These are phyloP conservation scores for Pythium biforme DNA, from an alignment of 352 stramenopile genomes.

Conservation along the genomic window DNA sequence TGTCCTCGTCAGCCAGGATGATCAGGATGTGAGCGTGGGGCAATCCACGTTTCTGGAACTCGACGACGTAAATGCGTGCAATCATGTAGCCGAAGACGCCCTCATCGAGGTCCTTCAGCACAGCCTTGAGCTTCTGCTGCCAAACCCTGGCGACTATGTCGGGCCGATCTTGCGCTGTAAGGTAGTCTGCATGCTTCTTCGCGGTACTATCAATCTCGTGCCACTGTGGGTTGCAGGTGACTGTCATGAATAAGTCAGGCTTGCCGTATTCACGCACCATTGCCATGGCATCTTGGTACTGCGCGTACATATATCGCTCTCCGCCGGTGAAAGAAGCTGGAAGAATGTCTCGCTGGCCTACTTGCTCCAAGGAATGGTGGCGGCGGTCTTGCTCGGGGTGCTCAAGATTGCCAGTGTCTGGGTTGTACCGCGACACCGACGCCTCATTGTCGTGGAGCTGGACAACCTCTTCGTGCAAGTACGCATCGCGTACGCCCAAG, in stretches of 20 bases:
- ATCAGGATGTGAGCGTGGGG: conserved; percentile 37
- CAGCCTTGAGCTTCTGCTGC: conserved; percentile 24
- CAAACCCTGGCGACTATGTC: conserved; percentile 24
- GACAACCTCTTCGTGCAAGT: conserved; percentile 5
- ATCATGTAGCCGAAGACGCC: conserved; percentile 27
- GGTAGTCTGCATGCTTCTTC: conserved; percentile 3
- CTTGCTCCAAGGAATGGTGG: conserved; percentile 4
- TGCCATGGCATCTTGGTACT: conserved; percentile 38
- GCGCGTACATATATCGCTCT: conserved; percentile 27
- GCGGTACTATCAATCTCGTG: conserved; percentile 27
- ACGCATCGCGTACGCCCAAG: conserved; percentile 14
- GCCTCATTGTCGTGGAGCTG: neutral
- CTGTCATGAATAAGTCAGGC: conserved; percentile 49
- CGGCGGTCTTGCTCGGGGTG: neutral
- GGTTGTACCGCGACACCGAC: conserved; percentile 3
- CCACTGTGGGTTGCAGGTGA: conserved; percentile 49
- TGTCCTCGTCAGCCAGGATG: conserved; percentile 30
- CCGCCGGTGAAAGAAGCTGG: conserved; percentile 16
- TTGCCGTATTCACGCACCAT: conserved; percentile 38
- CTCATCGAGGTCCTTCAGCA: conserved; percentile 16
- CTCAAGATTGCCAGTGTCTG: neutral
- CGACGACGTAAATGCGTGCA: conserved; percentile 29
- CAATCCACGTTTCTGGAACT: conserved; percentile 47
- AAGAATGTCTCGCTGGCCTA: conserved; percentile 4
- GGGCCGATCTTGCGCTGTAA: conserved; percentile 18